Conservation (phyloP, 148 eudicot genomes). For the Spergularia marina region DNA sequence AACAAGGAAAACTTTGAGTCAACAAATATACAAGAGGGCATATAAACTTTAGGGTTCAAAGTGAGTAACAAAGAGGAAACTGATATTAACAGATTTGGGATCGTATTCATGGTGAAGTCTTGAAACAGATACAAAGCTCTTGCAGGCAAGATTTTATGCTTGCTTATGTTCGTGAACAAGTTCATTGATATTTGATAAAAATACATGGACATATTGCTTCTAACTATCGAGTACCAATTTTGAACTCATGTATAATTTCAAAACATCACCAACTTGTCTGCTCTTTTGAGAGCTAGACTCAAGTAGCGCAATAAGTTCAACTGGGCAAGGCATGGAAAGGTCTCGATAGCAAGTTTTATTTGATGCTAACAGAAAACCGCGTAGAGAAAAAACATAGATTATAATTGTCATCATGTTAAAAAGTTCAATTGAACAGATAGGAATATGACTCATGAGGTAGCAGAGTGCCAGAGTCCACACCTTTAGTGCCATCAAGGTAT, state of each 20-base stretch:
- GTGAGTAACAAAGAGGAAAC: not conserved
- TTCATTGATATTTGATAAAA: not conserved
- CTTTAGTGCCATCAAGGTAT: slow-evolving; percentile 92
- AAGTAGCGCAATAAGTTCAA: not conserved
- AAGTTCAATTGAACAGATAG: not conserved
- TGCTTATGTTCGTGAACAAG: not conserved
- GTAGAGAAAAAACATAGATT: not conserved
- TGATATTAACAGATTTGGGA: not conserved
- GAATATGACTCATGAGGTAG: not conserved
- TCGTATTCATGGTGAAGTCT: not conserved
- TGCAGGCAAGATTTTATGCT: too few species aligned
- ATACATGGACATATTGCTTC: not conserved
- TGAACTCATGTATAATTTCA: not conserved
- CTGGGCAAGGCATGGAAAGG: too few species aligned
- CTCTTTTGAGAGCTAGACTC: not conserved
- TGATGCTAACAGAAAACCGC: not conserved
- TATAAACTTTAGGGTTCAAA: not conserved
- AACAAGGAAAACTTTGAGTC: not conserved
- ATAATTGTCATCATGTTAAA: too few species aligned
- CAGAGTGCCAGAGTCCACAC: slow-evolving; percentile 27
- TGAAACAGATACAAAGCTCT: not conserved
- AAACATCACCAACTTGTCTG: not conserved
- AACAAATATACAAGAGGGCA: not conserved
- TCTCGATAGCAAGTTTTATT: too few species aligned
- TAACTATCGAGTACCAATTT: not conserved